Percentiles rank a stretch among this genome's conserved stretches.
These are phyloP conservation scores for Perkinsus marinus DNA, from an alignment of 169 alveolate species.

Conservation along the genomic window DNA sequence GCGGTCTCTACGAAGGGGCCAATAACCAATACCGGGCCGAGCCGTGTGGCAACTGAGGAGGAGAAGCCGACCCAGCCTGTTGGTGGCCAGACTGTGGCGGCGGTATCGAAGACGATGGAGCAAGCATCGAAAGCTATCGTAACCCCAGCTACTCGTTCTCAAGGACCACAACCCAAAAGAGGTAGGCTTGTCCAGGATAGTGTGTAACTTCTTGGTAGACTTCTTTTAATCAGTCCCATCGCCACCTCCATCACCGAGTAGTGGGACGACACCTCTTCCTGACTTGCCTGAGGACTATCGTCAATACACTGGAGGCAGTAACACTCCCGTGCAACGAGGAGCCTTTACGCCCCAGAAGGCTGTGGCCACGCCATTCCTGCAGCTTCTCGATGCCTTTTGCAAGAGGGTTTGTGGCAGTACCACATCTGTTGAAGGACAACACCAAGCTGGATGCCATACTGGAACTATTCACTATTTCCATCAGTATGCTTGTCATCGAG, in stretches of 20 bases:
- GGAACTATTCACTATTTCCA: neutral
- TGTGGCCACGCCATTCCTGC: neutral
- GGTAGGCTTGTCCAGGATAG: too few relatives aligned
- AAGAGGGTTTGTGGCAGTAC: neutral
- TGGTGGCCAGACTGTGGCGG: neutral
- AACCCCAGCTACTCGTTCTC: neutral
- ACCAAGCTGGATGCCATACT: neutral
- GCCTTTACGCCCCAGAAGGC: neutral
- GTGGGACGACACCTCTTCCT: neutral
- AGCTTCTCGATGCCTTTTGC: neutral
- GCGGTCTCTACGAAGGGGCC: neutral
- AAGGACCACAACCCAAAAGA: neutral
- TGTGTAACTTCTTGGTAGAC: neutral
- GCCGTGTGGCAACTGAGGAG: neutral
- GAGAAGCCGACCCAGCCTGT: neutral
- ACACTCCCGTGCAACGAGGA: neutral
- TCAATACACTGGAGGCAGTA: neutral
- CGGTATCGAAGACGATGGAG: neutral
- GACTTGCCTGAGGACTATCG: neutral
- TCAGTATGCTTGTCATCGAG: neutral
- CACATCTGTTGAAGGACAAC: neutral
- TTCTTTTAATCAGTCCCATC: neutral
- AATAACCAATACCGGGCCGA: too few relatives aligned
- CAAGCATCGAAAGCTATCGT: neutral
- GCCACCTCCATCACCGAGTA: neutral